phyloP scores from a whole-genome alignment of 176 grass and related monocot species.

The Miscanthus lutarioriparius region DNA sequence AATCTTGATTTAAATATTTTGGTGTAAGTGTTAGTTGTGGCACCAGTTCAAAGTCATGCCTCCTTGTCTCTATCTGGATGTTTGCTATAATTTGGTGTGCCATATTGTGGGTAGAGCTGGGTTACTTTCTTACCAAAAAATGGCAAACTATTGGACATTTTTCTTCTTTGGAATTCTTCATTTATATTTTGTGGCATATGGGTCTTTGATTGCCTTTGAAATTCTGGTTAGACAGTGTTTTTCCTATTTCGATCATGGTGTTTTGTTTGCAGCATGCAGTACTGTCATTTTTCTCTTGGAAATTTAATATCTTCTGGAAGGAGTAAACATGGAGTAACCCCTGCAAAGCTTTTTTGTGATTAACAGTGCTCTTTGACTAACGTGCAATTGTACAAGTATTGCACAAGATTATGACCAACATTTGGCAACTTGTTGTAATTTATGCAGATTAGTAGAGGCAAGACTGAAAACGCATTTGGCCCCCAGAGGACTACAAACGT shows the following conservation, averaged over 20 bases:
- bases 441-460: constrained; percentile 68
- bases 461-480: constrained; percentile 56
- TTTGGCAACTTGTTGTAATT: not conserved
- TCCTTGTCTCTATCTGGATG: not conserved
- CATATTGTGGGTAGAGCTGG: not conserved
- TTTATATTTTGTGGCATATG: too few species aligned
- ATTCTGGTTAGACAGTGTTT: not conserved
- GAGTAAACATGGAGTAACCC: not conserved
- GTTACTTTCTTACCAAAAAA: constrained; percentile 1
- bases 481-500: constrained; percentile 54
- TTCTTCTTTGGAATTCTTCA: not conserved
- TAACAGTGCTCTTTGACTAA: not conserved
- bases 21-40: not conserved
- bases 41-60: not conserved
- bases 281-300: not conserved
- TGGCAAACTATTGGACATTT: not conserved
- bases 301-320: not conserved
- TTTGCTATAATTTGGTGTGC: not conserved
- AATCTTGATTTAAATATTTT: not conserved
- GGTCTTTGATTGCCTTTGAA: not conserved
- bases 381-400: not conserved
- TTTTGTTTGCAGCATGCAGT: not conserved
- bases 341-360: not conserved
- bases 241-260: not conserved
- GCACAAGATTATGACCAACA: not conserved